Percentiles rank a stretch among this genome's conserved stretches.
Evolutionary conservation across 139 green algal genomes (phyloP).

Genomic region (Chlamydomonas urium): DNA sequence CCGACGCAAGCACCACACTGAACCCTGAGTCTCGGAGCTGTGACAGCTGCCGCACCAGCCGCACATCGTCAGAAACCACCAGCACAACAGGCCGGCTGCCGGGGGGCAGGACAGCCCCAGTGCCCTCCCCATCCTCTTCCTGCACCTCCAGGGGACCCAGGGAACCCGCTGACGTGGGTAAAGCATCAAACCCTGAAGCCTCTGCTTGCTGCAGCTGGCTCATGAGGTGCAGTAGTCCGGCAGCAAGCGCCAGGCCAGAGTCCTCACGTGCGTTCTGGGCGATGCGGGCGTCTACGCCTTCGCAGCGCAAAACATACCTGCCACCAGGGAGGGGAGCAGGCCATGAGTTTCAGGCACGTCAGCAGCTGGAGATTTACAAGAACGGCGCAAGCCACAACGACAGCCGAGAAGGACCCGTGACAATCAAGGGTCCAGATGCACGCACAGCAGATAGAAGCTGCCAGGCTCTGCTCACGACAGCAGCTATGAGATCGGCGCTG

Average conservation of each 20-base stretch:
- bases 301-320: conserved; percentile 9
- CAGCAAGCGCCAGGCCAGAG: neutral
- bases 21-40: neutral
- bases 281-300: neutral
- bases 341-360: too few relatives aligned
- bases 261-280: conserved; percentile 10
- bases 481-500: neutral
- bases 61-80: conserved; percentile 2
- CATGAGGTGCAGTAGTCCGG: neutral
- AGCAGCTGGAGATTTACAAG: too few relatives aligned
- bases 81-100: neutral
- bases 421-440: too few relatives aligned
- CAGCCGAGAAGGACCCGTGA: too few relatives aligned
- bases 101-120: too few relatives aligned
- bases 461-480: too few relatives aligned
- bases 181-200: neutral
- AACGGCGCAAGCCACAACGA: too few relatives aligned
- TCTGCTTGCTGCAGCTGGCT: neutral
- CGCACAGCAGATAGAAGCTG: too few relatives aligned
- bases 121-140: neutral
- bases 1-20: neutral
- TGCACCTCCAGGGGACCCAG: neutral
- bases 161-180: neutral
- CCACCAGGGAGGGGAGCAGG: neutral
- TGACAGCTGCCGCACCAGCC: neutral